phyloP scores from a whole-genome alignment of 2,329 filamentous ascomycete genomes.

The Leptographium flavum region DNA sequence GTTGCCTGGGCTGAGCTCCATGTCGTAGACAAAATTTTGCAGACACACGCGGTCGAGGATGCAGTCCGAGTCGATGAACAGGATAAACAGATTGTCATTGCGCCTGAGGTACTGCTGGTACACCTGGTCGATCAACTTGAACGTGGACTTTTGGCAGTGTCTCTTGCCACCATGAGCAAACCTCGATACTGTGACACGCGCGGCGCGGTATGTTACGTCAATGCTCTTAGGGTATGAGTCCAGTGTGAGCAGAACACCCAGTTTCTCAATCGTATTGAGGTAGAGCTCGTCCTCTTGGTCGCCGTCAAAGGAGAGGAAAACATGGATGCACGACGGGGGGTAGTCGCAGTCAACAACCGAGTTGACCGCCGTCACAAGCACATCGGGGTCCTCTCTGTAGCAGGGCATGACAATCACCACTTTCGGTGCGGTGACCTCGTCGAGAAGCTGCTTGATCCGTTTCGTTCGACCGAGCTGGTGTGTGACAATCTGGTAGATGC shows the following conservation, averaged over 20 bases:
- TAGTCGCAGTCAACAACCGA: slow-evolving; percentile 93
- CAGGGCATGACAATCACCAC: slow-evolving; percentile 95
- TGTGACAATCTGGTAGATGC: slow-evolving; percentile 80
- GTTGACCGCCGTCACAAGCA: slow-evolving; percentile 74
- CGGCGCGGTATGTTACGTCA: slow-evolving; percentile 70
- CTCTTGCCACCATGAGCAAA: slow-evolving; percentile 91
- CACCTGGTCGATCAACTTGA: slow-evolving; percentile 83
- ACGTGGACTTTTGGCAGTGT: slow-evolving; percentile 85
- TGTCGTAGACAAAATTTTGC: slow-evolving; percentile 97
- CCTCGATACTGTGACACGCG: slow-evolving; percentile 77
- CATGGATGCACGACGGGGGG: slow-evolving; percentile 78
- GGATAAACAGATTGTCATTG: slow-evolving; percentile 85
- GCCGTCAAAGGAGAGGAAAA: slow-evolving; percentile 91
- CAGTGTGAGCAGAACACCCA: slow-evolving; percentile 66
- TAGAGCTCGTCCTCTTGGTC: slow-evolving; percentile 82
- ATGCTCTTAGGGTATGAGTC: slow-evolving; percentile 78
- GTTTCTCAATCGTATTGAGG: slow-evolving; percentile 67
- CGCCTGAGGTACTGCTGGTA: slow-evolving; percentile 75
- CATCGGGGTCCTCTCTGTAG: slow-evolving; percentile 78
- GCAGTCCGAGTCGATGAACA: slow-evolving; percentile 97
- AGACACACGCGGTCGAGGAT: slow-evolving; percentile 83
- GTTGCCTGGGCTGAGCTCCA: slow-evolving; percentile 92
- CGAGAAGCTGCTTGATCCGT: slow-evolving; percentile 69
- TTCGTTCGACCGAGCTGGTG: slow-evolving; percentile 71
- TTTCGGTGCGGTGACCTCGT: slow-evolving; percentile 78